phyloP scores from a whole-genome alignment of 106 monocot species.

The Dendrobium nobile region DNA sequence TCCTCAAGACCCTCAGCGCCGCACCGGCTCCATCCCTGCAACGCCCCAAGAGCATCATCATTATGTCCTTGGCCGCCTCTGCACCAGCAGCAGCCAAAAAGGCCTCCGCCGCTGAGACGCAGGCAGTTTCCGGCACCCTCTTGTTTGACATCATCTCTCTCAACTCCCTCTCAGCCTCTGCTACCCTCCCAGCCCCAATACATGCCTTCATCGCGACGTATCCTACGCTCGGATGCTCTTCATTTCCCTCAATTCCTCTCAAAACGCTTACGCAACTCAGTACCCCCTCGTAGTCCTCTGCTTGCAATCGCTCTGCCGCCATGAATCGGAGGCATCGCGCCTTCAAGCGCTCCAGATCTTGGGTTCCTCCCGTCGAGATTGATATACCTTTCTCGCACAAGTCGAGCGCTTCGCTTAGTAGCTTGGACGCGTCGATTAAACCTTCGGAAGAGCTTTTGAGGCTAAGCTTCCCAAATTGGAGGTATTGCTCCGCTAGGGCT shows the following conservation, averaged over 20 bases:
- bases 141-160: slow-evolving; percentile 41
- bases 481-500: slow-evolving; percentile 64
- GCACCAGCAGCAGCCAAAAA: slow-evolving; percentile 44
- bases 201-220: slow-evolving; percentile 77
- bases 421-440: slow-evolving; percentile 29
- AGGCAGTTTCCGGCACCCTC: slow-evolving; percentile 49
- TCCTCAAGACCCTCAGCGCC: slow-evolving; percentile 58
- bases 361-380: slow-evolving; percentile 8
- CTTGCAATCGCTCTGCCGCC: slow-evolving; percentile 68
- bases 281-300: slow-evolving; percentile 73
- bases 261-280: slow-evolving; percentile 58
- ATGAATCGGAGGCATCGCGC: slow-evolving; percentile 65
- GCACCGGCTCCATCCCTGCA: slow-evolving; percentile 49
- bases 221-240: slow-evolving; percentile 68
- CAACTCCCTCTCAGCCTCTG: slow-evolving; percentile 77
- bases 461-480: slow-evolving; percentile 51
- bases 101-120: slow-evolving; percentile 60
- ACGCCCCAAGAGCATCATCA: slow-evolving; percentile 45
- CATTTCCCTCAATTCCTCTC: slow-evolving; percentile 20
- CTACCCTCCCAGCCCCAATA: slow-evolving; percentile 49
- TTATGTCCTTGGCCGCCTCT: slow-evolving; percentile 48
- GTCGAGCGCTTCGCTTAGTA: slow-evolving; percentile 70
- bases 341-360: slow-evolving; percentile 39
- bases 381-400: slow-evolving; percentile 70
- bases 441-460: slow-evolving; percentile 17